phyloP scores from a whole-genome alignment of 495 filamentous ascomycete species.

The Aspergillus cavernicola region DNA sequence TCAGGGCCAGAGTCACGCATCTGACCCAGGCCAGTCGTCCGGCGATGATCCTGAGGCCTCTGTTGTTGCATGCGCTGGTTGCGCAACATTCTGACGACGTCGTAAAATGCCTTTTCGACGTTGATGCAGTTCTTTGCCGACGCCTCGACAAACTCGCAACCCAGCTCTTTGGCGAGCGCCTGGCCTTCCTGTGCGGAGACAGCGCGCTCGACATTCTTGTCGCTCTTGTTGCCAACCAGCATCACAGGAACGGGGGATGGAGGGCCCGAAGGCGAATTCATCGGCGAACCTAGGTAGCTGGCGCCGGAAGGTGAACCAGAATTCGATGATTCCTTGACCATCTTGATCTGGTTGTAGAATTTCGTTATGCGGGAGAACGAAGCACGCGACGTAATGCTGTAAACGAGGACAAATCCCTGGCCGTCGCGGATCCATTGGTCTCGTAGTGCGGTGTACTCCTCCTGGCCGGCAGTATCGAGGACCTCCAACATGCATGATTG shows the following conservation, averaged over 20 bases:
- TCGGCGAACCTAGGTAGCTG: slow-evolving; percentile 62
- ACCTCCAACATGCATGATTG: slow-evolving; percentile 99
- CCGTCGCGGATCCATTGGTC: slow-evolving; percentile 99
- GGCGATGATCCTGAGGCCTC: slow-evolving; percentile 36
- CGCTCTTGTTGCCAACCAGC: slow-evolving; percentile 98
- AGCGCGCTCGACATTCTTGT: slow-evolving; percentile 90
- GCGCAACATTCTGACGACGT: slow-evolving; percentile 87
- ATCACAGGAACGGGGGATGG: slow-evolving; percentile 83
- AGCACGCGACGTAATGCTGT: slow-evolving; percentile 94
- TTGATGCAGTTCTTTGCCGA: slow-evolving; percentile 99
- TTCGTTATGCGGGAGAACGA: slow-evolving; percentile 92
- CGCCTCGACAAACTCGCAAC: slow-evolving; percentile 96
- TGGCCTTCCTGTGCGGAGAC: slow-evolving; percentile 96
- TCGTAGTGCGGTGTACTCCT: slow-evolving; percentile 94
- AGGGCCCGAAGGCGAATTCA: slow-evolving; percentile 57
- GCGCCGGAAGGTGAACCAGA: slow-evolving; percentile 60
- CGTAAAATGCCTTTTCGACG: slow-evolving; percentile 97
- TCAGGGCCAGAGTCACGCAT: slow-evolving; percentile 42
- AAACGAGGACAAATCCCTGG: slow-evolving; percentile 95
- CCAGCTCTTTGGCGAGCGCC: slow-evolving; percentile 83
- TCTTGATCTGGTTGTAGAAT: slow-evolving; percentile 94
- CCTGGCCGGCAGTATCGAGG: slow-evolving; percentile 96
- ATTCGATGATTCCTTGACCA: slow-evolving; percentile 90
- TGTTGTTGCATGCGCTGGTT: slow-evolving; percentile 65
- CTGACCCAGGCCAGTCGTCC: slow-evolving; percentile 35